phyloP scores from a whole-genome alignment of 768 basidiomycete genomes.

The Naematelia encephala region DNA sequence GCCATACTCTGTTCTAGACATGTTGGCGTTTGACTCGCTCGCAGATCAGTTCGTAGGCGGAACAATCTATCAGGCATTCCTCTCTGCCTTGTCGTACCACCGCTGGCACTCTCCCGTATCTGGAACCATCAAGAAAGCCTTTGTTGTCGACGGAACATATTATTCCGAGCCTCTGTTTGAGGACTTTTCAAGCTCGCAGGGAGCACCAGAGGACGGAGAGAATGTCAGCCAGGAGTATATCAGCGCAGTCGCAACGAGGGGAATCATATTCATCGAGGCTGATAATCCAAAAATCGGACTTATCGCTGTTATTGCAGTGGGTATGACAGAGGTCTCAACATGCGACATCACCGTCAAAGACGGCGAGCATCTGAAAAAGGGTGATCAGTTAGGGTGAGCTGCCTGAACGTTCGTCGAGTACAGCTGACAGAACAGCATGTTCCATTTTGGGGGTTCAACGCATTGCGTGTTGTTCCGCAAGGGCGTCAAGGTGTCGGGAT shows the following conservation, averaged over 20 bases:
- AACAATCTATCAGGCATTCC: constrained; percentile 59
- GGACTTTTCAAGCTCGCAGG: constrained; percentile 53
- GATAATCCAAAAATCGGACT: constrained; percentile 59
- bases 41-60: constrained; percentile 56
- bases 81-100: constrained; percentile 60
- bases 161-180: constrained; percentile 47
- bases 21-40: constrained; percentile 55
- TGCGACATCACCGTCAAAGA: constrained; percentile 57
- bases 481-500: constrained; percentile 48
- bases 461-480: constrained; percentile 56
- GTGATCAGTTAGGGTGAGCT: constrained; percentile 58
- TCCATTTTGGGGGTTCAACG: constrained; percentile 65
- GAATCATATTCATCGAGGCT: constrained; percentile 60
- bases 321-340: constrained; percentile 66
- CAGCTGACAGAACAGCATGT: constrained; percentile 34
- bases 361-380: constrained; percentile 56
- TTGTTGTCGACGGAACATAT: constrained; percentile 48
- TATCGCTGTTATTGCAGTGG: constrained; percentile 61
- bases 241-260: constrained; percentile 56
- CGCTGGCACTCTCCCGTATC: constrained; percentile 64
- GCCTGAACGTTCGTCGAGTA: not conserved
- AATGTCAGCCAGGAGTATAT: constrained; percentile 53
- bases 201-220: constrained; percentile 42
- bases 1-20: constrained; percentile 61
- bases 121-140: constrained; percentile 56